Evolutionary conservation across 2,329 filamentous ascomycete genomes (phyloP), one percentile per base, ranked within the genome.

Genomic region (Venturia effusa): DNA sequence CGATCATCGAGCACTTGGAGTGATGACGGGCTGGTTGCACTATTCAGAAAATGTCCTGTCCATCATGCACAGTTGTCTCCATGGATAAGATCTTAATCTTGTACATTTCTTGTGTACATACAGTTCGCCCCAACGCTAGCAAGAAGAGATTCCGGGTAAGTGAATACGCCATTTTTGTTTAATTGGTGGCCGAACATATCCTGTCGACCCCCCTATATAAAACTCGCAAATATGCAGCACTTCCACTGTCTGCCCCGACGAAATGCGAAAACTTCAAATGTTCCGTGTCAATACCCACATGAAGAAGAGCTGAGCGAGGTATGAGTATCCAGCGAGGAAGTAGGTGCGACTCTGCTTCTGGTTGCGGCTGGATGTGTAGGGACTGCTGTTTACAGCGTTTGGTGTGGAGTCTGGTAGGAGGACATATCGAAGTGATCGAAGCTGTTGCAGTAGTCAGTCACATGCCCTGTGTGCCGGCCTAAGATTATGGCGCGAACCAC

Each of bases 391-490:
- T 43, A 82, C 82, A 63, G 82, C 83, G 70, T 88, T 86, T 65
- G 80, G 81, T 1, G 86, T 82, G 66, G 84, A 90, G 73, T 97
- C 43, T 0, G 94, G 94, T 5, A 99, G 84, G 17, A 99, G 83
- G 32, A 99, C 94, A 71, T 99, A 99, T 79, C 96, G 92, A 67
- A 99, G 78, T 19, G 93, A 97, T 65, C 94, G 89, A 74, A 99
- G 88, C 91, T 96, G 66, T 40, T 27, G 17, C 27, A 13, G 59
- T 24, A 5, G 6, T 37, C 22, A 30, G 24, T 61, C 19, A 34
- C 22, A 27, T 19, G 59, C 8, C 7, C 4, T 7, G 13, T 11
- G 13, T 0, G 17, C 15, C 13, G 8, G 10, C 2, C n/a, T 2
- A 32, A 17, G 27, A 34, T n/a, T 11, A 17, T 19, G 32, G 39